Percentiles rank a stretch among this genome's conserved stretches.
phyloP scores from a whole-genome alignment of 1,284 basidiomycete species.

The Ustilago lituana region DNA sequence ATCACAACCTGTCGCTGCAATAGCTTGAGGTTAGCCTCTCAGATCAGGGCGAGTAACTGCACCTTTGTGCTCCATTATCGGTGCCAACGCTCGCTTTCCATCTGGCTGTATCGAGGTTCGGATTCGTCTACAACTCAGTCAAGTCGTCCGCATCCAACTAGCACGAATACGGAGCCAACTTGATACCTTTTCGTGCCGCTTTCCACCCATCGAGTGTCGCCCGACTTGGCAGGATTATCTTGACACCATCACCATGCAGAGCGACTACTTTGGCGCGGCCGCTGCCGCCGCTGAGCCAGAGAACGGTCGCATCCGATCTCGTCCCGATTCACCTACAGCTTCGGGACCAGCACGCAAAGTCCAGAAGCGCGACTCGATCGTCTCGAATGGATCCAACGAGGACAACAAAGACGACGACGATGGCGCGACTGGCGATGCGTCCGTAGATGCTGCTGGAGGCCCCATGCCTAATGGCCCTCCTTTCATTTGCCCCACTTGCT shows the following conservation, averaged over 20 bases:
- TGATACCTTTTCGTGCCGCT: neutral
- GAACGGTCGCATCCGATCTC: slow-evolving; percentile 28
- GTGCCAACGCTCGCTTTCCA: neutral
- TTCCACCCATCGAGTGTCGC: neutral
- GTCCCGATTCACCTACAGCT: slow-evolving; percentile 32
- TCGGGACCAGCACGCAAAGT: slow-evolving; percentile 38
- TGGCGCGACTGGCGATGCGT: slow-evolving; percentile 12
- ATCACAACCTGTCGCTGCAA: too few species aligned
- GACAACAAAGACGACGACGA: slow-evolving; percentile 20
- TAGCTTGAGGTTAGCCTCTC: too few species aligned
- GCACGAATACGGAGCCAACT: too few species aligned
- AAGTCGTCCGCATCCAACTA: too few species aligned
- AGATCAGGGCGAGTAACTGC: too few species aligned
- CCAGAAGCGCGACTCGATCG: slow-evolving; percentile 36
- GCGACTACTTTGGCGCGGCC: slow-evolving; percentile 47
- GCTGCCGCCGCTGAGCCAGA: slow-evolving; percentile 32
- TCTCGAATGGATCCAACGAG: slow-evolving; percentile 32
- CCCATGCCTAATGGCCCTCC: slow-evolving; percentile 57
- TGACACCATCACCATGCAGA: slow-evolving; percentile 20
- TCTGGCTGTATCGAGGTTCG: too few species aligned
- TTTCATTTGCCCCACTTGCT: slow-evolving; percentile 64
- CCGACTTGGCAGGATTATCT: neutral
- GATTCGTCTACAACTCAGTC: too few species aligned
- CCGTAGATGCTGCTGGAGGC: slow-evolving; percentile 19
- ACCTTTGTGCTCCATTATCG: too few species aligned